These are phyloP conservation scores for Primulina eburnea DNA, from an alignment of 257 asterid species.

Conservation along the genomic window DNA sequence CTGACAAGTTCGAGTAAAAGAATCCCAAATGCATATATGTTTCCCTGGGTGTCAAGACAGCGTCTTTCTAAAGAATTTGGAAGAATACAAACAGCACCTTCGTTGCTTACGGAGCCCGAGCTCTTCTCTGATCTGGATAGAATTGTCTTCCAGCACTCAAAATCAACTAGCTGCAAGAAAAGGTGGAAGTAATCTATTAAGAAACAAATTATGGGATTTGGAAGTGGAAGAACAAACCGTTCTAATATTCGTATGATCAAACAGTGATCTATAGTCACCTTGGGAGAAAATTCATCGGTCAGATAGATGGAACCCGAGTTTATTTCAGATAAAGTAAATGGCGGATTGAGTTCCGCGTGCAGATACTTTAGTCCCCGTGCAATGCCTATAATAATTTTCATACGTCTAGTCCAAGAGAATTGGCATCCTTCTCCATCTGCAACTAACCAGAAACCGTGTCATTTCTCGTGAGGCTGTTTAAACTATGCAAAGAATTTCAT, in stretches of 20 bases:
- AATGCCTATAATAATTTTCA: conserved; percentile 82
- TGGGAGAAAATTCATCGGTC: conserved; percentile 94
- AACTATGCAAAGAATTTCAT: background rate
- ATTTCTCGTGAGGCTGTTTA: conserved; percentile 8
- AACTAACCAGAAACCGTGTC: conserved; percentile 9
- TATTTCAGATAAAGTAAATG: conserved; percentile 81
- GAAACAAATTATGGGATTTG: background rate
- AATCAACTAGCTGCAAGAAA: conserved; percentile 75
- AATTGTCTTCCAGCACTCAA: conserved; percentile 86
- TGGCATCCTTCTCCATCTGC: conserved; percentile 94
- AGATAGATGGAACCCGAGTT: conserved; percentile 79
- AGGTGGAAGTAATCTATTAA: conserved; percentile 1
- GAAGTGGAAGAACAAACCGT: background rate
- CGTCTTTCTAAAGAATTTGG: conserved; percentile 75
- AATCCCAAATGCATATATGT: conserved; percentile 77
- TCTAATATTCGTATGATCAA: background rate
- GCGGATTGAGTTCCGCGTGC: conserved; percentile 82
- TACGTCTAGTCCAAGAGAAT: conserved; percentile 90
- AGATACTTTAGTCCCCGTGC: conserved; percentile 83
- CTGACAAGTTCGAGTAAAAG: conserved; percentile 81
- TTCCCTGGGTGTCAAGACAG: conserved; percentile 64
- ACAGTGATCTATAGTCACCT: conserved; percentile 41
- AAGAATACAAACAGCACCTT: conserved; percentile 76
- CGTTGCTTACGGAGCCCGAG: conserved; percentile 63
- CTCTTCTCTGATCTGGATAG: conserved; percentile 83